Base-by-base conservation (phyloP, 371 early-diverging fungal species). In the Rhizopus delemar region DNA sequence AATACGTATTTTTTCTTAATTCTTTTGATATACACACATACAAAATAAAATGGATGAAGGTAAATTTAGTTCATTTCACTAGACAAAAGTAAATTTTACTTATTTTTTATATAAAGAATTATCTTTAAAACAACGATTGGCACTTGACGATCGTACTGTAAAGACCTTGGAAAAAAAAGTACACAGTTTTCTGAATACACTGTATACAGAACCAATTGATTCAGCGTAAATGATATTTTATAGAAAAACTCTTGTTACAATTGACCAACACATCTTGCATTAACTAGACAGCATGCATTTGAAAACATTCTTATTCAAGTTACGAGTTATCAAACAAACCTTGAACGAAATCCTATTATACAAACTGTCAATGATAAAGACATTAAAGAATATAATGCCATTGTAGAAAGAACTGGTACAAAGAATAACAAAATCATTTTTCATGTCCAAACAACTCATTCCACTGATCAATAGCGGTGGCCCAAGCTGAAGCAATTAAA, bases 351-450 rank as follows among this genome's bases (percentile, higher is more conserved):
- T 45, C 70, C 75, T 15, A 56, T 58, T 6, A 59, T 84, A 31
- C 81, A 77, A 58, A 64, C 66, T 15, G 83, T 80, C 57, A 84
- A 83, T 58, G 46, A 53, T 5, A 63, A 69, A 8, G 85, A 87
- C 61, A 68, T 78, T 41, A 43, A 57, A 28, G 63, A 74, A 54
- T 86, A 84, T 62, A 55, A 57, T 8, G 28, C 65, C 29, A 75
- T 73, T 46, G 68, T 73, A 9, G 55, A 66, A 4, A 46, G 68
- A n/a, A 81, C 78, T 36, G 75, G 80, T 77, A 68, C 33, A 50
- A 48, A 32, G 32, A 39, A 46, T 31, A 13, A 46, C 6, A n/a
- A 16, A 16, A 3, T 9, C 12, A 35, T 54, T 29, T 33, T 12
- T n/a, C 12, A 3, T 8, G 13, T 33, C 12, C 32, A 49, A 31